Percentiles rank a stretch among this genome's conserved stretches.
phyloP scores from a whole-genome alignment of 768 basidiomycete species.

The Tylopilus intermedius region DNA sequence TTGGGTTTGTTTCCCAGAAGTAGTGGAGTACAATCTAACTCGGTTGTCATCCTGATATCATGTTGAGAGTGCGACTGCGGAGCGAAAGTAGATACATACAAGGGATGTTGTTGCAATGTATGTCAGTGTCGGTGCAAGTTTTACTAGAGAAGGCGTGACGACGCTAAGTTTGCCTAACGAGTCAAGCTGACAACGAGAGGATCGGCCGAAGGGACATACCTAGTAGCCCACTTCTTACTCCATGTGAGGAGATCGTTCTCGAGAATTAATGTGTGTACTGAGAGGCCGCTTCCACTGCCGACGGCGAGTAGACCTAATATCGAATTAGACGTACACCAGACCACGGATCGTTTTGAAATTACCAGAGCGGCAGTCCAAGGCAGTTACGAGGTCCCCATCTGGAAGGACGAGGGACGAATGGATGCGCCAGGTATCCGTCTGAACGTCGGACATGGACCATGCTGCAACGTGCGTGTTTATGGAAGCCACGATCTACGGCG shows the following conservation, averaged over 20 bases:
- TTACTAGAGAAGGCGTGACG: constrained; percentile 45
- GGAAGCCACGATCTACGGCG: constrained; percentile 64
- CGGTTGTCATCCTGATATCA: constrained; percentile 46
- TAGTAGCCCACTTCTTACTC: constrained; percentile 70
- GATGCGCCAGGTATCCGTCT: constrained; percentile 65
- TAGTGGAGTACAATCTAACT: constrained; percentile 67
- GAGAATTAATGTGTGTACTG: constrained; percentile 71
- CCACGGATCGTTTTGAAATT: constrained; percentile 8
- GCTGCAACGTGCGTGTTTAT: constrained; percentile 64
- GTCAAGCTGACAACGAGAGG: constrained; percentile 10
- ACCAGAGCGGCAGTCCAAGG: constrained; percentile 77
- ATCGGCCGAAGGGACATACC: constrained; percentile 38
- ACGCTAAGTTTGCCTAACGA: constrained; percentile 34
- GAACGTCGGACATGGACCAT: constrained; percentile 71
- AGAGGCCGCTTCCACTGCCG: constrained; percentile 54
- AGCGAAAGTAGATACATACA: constrained; percentile 35
- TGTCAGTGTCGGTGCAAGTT: constrained; percentile 73
- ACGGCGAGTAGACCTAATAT: constrained; percentile 69
- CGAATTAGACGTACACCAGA: constrained; percentile 22
- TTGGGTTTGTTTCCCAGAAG: constrained; percentile 66
- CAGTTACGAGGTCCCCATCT: constrained; percentile 47
- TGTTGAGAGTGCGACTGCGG: constrained; percentile 7
- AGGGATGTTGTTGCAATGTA: constrained; percentile 62
- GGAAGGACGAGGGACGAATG: constrained; percentile 77
- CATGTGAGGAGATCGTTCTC: constrained; percentile 82